Conservation (phyloP, 352 stramenopile genomes). For the Phytophthora quininea region DNA sequence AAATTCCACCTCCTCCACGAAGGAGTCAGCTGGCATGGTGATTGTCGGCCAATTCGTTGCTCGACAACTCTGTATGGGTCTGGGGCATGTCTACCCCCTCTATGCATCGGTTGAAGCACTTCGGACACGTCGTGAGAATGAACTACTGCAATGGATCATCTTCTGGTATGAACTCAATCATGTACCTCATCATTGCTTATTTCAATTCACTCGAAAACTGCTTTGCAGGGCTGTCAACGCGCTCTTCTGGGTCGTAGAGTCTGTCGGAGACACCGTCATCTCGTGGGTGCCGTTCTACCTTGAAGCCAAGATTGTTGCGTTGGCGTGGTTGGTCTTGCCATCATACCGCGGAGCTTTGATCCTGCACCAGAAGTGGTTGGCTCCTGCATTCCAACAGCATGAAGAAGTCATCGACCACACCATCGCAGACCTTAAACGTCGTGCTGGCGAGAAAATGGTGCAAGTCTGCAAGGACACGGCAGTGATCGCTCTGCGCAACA, state of each 20-base stretch:
- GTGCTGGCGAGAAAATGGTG: constrained; percentile 68
- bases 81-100: constrained; percentile 70
- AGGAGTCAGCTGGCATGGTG: constrained; percentile 35
- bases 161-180: constrained; percentile 45
- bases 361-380: constrained; percentile 64
- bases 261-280: constrained; percentile 61
- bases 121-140: constrained; percentile 43
- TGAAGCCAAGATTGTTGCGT: constrained; percentile 69
- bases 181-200: background rate
- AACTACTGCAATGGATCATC: constrained; percentile 68
- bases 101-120: constrained; percentile 65
- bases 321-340: constrained; percentile 76
- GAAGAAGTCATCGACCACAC: constrained; percentile 64
- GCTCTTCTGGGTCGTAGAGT: constrained; percentile 62
- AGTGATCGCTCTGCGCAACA: constrained; percentile 57
- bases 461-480: constrained; percentile 73
- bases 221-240: constrained; percentile 58
- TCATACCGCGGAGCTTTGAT: constrained; percentile 54
- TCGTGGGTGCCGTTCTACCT: constrained; percentile 77
- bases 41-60: constrained; percentile 55
- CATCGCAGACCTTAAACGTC: constrained; percentile 61
- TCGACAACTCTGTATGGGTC: constrained; percentile 54
- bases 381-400: constrained; percentile 72
- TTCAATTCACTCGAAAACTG: background rate
- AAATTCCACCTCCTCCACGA: background rate